A percentile compares a stretch with the other conserved stretches of the same genome.
Conservation (phyloP, 768 basidiomycete genomes). For the Sporobolomyces roseus region DNA sequence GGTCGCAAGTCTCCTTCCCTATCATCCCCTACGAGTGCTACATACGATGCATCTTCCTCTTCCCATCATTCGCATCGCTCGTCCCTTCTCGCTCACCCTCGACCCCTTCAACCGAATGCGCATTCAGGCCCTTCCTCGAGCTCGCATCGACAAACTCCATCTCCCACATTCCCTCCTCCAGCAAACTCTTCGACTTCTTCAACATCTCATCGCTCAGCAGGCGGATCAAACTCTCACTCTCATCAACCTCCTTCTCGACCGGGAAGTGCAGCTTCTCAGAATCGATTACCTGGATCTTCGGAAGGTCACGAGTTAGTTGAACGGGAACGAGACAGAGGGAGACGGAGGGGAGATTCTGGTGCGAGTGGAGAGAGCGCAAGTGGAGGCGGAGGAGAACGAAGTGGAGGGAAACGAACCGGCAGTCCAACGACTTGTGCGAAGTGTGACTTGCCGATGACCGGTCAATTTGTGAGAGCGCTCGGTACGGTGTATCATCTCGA, state of each 20-base stretch:
- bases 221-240: constrained; percentile 21
- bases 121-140: not conserved
- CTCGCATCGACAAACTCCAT: constrained; percentile 1
- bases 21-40: not conserved
- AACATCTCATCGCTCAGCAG: not conserved
- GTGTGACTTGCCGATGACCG: constrained; percentile 61
- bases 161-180: constrained; percentile 20
- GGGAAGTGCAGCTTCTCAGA: not conserved
- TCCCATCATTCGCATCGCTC: not conserved
- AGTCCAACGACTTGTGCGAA: constrained; percentile 47
- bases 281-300: not conserved
- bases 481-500: constrained; percentile 92
- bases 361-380: constrained; percentile 10
- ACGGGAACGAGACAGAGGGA: not conserved
- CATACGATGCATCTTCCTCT: not conserved
- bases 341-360: not conserved
- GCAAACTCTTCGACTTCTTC: constrained; percentile 14
- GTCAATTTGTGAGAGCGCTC: constrained; percentile 91
- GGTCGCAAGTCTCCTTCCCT: constrained; percentile 1
- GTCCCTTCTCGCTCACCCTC: constrained; percentile 13
- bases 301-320: constrained; percentile 12
- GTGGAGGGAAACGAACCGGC: constrained; percentile 3
- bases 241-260: constrained; percentile 13
- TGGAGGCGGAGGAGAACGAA: not conserved
- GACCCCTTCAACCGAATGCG: not conserved